Percentiles rank a stretch among this genome's conserved stretches.
phyloP scores from a whole-genome alignment of 306 rosid species.

The Styphnolobium japonicum region DNA sequence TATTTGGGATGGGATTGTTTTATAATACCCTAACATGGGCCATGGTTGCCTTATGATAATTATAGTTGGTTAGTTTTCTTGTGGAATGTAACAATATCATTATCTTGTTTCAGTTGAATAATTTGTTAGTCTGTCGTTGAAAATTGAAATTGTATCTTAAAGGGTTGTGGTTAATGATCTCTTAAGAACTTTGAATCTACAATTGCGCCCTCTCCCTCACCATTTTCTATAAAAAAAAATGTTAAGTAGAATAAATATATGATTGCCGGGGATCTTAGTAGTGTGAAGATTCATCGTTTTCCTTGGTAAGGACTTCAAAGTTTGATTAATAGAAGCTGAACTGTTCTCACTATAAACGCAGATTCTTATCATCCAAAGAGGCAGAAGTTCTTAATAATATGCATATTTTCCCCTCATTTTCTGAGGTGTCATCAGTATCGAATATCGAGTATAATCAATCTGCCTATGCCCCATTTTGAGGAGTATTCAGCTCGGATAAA shows the following conservation, averaged over 20 bases:
- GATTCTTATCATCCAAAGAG: too few relatives aligned
- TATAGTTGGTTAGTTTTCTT: slow-evolving; percentile 23
- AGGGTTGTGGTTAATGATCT: neutral
- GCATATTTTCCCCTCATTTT: too few relatives aligned
- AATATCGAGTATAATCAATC: neutral
- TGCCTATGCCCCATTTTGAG: too few relatives aligned
- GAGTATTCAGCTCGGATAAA: too few relatives aligned
- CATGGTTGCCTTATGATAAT: slow-evolving; percentile 24
- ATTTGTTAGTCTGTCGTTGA: slow-evolving; percentile 7
- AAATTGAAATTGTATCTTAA: neutral
- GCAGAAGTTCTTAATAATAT: too few relatives aligned
- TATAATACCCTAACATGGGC: slow-evolving; percentile 28
- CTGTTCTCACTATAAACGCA: too few relatives aligned
- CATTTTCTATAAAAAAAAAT: neutral
- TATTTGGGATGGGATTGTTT: slow-evolving; percentile 49
- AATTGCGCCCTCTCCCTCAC: neutral
- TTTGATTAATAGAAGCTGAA: too few relatives aligned
- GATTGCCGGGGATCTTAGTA: neutral
- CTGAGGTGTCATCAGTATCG: neutral
- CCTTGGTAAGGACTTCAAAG: neutral
- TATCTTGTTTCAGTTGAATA: slow-evolving; percentile 21
- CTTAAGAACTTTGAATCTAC: neutral
- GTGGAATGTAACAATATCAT: slow-evolving; percentile 31
- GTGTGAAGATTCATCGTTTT: neutral
- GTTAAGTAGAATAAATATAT: neutral